These are phyloP conservation scores for Grigorovia jiainica DNA, from an alignment of 805 yeast genomes.

Conservation along the genomic window DNA sequence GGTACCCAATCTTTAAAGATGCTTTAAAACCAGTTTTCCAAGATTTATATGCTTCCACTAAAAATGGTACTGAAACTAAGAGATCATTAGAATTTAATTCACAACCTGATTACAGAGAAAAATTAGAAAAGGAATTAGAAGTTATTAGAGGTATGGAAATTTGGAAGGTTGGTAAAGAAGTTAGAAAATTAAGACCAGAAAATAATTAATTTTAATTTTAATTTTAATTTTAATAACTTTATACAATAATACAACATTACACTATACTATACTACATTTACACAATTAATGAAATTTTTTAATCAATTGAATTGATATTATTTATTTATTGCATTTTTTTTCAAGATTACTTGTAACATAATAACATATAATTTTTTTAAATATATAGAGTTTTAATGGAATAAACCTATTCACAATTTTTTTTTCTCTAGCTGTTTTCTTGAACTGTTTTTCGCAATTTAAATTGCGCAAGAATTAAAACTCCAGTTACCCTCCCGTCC, in stretches of 20 bases:
- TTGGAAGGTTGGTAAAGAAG: slow-evolving; percentile 99
- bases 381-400: slow-evolving; percentile 4
- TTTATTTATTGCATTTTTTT: background rate
- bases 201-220: slow-evolving; percentile 52
- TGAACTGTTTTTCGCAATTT: too few species aligned
- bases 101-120: slow-evolving; percentile 94
- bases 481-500: too few species aligned
- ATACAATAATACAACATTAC: too few species aligned
- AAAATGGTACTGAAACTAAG: slow-evolving; percentile 94
- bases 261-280: background rate
- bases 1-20: slow-evolving; percentile 99
- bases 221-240: background rate
- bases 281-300: background rate
- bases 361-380: background rate
- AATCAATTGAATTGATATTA: slow-evolving; percentile 26
- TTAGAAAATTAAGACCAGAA: slow-evolving; percentile 99
- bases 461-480: background rate
- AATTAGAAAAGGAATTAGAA: slow-evolving; percentile 86
- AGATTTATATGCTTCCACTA: slow-evolving; percentile 89
- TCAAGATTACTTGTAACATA: background rate
- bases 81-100: slow-evolving; percentile 98
- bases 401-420: slow-evolving; percentile 3
- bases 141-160: slow-evolving; percentile 95
- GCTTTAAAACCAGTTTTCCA: slow-evolving; percentile 98
- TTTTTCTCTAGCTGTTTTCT: background rate